These are phyloP conservation scores for Suhomyces anneliseae DNA, from an alignment of 1,139 yeast species.

Conservation along the genomic window DNA sequence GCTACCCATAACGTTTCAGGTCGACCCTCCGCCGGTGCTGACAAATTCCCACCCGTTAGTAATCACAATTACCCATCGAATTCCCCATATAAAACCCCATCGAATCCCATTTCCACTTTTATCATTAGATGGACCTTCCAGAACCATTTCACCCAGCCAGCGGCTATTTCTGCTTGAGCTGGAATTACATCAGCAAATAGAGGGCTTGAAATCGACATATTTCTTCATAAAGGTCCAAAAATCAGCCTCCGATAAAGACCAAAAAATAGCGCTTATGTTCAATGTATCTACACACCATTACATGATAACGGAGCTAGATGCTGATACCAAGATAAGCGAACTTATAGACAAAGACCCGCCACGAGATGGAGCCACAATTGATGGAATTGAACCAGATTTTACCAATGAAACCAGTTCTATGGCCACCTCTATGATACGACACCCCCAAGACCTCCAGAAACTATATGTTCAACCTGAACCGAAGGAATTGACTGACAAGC, in stretches of 20 bases:
- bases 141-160: slow-evolving; percentile 3
- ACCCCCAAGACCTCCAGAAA: background rate
- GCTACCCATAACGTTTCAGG: slow-evolving; percentile 19
- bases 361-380: no score
- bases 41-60: slow-evolving; percentile 11
- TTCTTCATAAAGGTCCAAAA: slow-evolving; percentile 18
- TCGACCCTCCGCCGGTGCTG: slow-evolving; percentile 10
- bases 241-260: slow-evolving; percentile 16
- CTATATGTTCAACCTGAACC: background rate
- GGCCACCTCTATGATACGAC: background rate
- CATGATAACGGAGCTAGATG: slow-evolving; percentile 18
- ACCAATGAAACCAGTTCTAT: no score
- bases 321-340: slow-evolving; percentile 11
- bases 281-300: slow-evolving; percentile 16
- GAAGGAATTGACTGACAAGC: background rate
- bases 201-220: slow-evolving; percentile 10
- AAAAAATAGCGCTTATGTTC: slow-evolving; percentile 20
- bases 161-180: slow-evolving; percentile 12
- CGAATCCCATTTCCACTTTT: background rate
- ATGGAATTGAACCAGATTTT: no score
- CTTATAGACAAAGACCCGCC: background rate
- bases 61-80: slow-evolving; percentile 16
- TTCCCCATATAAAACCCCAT: slow-evolving; percentile 1
- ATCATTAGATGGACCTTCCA: background rate
- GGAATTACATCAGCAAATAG: slow-evolving; percentile 9